Percentiles rank a stretch among this genome's conserved stretches.
These are phyloP conservation scores for Amesomyces nigricolor DNA, from an alignment of 2,329 filamentous ascomycete genomes.

Conservation along the genomic window DNA sequence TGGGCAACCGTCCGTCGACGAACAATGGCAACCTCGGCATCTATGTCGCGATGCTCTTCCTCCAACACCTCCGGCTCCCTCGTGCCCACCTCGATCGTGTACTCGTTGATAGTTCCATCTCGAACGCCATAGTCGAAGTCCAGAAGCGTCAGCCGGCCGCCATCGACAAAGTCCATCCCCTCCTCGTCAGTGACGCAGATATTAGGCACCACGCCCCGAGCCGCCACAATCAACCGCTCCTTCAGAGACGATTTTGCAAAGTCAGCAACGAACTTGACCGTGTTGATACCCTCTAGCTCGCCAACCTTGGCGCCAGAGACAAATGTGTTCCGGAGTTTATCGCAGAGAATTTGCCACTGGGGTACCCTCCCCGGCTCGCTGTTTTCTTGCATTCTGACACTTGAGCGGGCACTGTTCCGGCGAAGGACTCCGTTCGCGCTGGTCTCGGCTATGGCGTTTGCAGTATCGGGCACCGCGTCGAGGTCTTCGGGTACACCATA, in stretches of 20 bases:
- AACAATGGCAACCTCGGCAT: slow-evolving; percentile 73
- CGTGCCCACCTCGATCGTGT: slow-evolving; percentile 70
- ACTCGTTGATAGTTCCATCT: slow-evolving; percentile 51
- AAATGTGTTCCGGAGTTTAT: slow-evolving; percentile 64
- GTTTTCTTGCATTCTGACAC: slow-evolving; percentile 34
- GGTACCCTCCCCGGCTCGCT: slow-evolving; percentile 41
- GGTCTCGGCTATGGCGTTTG: slow-evolving; percentile 29
- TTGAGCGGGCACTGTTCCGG: slow-evolving; percentile 39
- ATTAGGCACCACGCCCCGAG: slow-evolving; percentile 59
- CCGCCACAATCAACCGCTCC: slow-evolving; percentile 63
- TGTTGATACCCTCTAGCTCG: slow-evolving; percentile 60
- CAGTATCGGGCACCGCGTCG: slow-evolving; percentile 50
- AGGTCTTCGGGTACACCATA: slow-evolving; percentile 73
- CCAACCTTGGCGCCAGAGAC: slow-evolving; percentile 61
- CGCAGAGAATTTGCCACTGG: slow-evolving; percentile 64
- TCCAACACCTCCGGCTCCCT: slow-evolving; percentile 63
- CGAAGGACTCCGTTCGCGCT: slow-evolving; percentile 30
- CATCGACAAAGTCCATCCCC: slow-evolving; percentile 69
- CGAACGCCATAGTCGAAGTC: slow-evolving; percentile 63
- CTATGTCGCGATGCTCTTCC: slow-evolving; percentile 69
- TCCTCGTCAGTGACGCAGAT: slow-evolving; percentile 61
- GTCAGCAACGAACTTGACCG: slow-evolving; percentile 65
- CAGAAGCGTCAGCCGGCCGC: slow-evolving; percentile 64
- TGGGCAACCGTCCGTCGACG: slow-evolving; percentile 67
- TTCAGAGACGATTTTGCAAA: slow-evolving; percentile 43